Evolutionary conservation across 106 monocot genomes (phyloP).

Genomic region (Dendrobium officinale): DNA sequence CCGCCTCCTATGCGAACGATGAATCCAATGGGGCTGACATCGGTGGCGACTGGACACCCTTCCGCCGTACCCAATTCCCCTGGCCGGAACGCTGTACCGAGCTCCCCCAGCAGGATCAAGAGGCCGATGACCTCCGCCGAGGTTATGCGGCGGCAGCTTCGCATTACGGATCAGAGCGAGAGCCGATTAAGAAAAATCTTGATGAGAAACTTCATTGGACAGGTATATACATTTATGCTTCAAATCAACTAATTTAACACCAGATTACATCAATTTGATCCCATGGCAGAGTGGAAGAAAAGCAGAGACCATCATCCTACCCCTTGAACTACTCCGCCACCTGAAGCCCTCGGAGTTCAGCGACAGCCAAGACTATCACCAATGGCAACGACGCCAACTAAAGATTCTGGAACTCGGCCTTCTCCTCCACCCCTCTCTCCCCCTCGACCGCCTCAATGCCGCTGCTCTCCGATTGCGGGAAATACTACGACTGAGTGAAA

Average conservation of each 20-base stretch:
- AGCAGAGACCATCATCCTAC: constrained; percentile 51
- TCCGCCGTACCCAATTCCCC: constrained; percentile 13
- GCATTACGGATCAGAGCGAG: constrained; percentile 56
- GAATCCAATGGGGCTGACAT: constrained; percentile 5
- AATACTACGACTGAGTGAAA: constrained; percentile 20
- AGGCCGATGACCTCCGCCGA: constrained; percentile 72
- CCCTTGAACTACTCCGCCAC: constrained; percentile 57
- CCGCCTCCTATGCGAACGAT: constrained; percentile 29
- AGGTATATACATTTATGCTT: too few species aligned
- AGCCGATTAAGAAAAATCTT: constrained; percentile 46
- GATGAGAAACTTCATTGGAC: constrained; percentile 51
- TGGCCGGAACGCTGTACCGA: constrained; percentile 1
- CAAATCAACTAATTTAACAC: too few species aligned
- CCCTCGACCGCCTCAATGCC: constrained; percentile 34
- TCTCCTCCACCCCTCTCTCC: constrained; percentile 26
- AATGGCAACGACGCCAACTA: constrained; percentile 49
- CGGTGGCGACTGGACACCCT: background rate
- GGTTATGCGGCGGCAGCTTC: constrained; percentile 66
- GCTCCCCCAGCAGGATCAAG: constrained; percentile 29
- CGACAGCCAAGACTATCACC: constrained; percentile 47
- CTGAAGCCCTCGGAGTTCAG: constrained; percentile 42
- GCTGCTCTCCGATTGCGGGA: constrained; percentile 28
- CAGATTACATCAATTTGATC: too few species aligned
- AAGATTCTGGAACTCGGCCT: constrained; percentile 43
- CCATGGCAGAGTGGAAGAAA: constrained; percentile 24